Base-by-base conservation (phyloP, 305 asterid species). In the Fraxinus sp. region DNA sequence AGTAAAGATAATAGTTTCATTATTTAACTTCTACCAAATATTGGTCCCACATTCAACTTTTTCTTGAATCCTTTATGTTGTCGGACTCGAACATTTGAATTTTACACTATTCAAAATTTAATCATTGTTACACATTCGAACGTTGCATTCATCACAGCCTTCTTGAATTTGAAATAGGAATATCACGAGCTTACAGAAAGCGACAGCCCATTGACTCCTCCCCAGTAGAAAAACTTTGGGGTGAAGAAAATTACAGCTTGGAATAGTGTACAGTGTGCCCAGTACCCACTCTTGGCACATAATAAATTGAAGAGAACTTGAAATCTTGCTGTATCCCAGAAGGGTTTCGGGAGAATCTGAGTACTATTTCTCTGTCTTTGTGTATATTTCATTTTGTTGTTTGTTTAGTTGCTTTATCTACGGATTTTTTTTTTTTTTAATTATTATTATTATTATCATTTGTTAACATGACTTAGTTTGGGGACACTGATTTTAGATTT, bases 91-190 rank as follows among this genome's bases (percentile, higher is more conserved):
- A 70, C 75, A 70, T 70, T 70, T 70, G 39, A 70, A 70, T 28
- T 11, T 70, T 1, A 11, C 16, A 68, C n/a, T 1, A 26, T 66
- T 59, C 70, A 59, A 59, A 59, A 59, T 59, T 18, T 7, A 62
- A 62, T 62, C 33, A 62, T 59, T 59, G 4, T 59, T 8, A 16
- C 8, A 10, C 35, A 11, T 30, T 70, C 39, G 75, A 70, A 70
- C 41, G 75, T 70, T 70, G 41, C 75, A 70, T 70, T 70, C 75
- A 68, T 68, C 37, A 28, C 75, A 26, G 75, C 75, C 28, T 70
- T 70, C 75, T 6, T 3, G 75, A 70, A 28, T 70, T 70, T 70
- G 75, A 70, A 70, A 70, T 70, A 11, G 41, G 9, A 1, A 4
- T 26, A 68, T 11, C 37, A 68, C 37, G 37, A 4, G 18, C 35